Evolutionary conservation across 768 basidiomycete species (phyloP).

Genomic region (Mycena polygramma): DNA sequence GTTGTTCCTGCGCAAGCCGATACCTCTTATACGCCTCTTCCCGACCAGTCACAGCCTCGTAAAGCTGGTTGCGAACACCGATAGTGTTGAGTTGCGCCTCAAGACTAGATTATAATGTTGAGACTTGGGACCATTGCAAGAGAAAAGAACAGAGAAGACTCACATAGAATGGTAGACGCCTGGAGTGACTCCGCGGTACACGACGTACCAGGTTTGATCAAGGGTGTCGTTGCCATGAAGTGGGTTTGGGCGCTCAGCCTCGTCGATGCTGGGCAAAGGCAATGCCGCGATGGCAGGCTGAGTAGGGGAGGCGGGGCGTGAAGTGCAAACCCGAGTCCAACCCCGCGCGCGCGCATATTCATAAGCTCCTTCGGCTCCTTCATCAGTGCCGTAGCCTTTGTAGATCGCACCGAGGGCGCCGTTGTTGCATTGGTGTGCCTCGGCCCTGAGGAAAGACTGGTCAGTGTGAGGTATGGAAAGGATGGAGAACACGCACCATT

Average conservation of each 20-base stretch:
- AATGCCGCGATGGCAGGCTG: background rate
- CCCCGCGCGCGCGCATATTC: background rate
- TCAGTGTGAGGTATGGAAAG: too few species aligned
- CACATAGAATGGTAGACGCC: slow-evolving; percentile 11
- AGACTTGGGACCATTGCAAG: too few species aligned
- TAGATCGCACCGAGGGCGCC: background rate
- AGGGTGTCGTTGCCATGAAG: background rate
- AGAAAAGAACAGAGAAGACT: background rate
- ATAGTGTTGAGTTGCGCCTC: slow-evolving; percentile 1
- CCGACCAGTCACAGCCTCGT: background rate
- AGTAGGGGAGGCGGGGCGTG: too few species aligned
- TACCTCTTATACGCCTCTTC: background rate
- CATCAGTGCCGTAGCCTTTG: background rate
- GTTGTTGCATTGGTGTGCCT: background rate
- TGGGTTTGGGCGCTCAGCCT: background rate
- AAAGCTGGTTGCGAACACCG: background rate
- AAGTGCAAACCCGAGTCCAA: background rate
- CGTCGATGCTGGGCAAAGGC: background rate
- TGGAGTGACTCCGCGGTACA: too few species aligned
- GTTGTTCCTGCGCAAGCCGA: background rate
- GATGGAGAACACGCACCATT: too few species aligned
- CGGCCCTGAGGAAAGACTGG: too few species aligned
- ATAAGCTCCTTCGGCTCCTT: background rate
- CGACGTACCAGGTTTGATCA: slow-evolving; percentile 2
- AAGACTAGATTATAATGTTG: too few species aligned